phyloP scores from a whole-genome alignment of 306 rosid genomes.

The Malus asiatica region DNA sequence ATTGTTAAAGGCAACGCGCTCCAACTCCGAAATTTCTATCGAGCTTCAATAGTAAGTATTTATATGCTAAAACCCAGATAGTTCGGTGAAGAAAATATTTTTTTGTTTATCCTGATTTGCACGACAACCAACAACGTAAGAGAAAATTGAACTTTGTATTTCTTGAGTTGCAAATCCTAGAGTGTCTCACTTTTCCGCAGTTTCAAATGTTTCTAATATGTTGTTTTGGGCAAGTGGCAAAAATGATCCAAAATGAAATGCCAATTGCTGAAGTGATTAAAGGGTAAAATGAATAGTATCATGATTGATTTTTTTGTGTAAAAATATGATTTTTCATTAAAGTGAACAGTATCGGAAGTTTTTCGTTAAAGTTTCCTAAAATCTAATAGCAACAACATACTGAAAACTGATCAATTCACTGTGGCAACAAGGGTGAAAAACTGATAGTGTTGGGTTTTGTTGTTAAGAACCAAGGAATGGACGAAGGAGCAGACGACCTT shows the following conservation, averaged over 20 bases:
- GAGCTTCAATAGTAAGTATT: neutral
- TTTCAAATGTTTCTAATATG: neutral
- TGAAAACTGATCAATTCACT: too few species aligned
- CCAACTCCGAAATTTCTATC: neutral
- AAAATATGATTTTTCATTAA: too few species aligned
- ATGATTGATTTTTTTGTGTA: too few species aligned
- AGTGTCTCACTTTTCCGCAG: neutral
- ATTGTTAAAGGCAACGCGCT: neutral
- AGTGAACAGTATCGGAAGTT: too few species aligned
- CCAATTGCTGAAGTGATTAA: too few species aligned
- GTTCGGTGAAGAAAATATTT: neutral
- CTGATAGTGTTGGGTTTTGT: neutral
- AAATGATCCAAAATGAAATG: too few species aligned
- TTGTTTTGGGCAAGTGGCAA: too few species aligned
- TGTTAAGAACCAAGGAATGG: neutral
- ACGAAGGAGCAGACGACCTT: accelerated
- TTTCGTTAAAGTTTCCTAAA: too few species aligned
- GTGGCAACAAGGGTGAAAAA: too few species aligned
- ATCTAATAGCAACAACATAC: too few species aligned
- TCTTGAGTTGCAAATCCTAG: neutral
- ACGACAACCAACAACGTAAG: neutral
- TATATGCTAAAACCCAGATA: neutral
- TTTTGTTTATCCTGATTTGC: neutral
- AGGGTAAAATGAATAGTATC: too few species aligned
- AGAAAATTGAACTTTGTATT: neutral